Conservation (phyloP, 345 rosid genomes). For the Pseudoturritis turrita region DNA sequence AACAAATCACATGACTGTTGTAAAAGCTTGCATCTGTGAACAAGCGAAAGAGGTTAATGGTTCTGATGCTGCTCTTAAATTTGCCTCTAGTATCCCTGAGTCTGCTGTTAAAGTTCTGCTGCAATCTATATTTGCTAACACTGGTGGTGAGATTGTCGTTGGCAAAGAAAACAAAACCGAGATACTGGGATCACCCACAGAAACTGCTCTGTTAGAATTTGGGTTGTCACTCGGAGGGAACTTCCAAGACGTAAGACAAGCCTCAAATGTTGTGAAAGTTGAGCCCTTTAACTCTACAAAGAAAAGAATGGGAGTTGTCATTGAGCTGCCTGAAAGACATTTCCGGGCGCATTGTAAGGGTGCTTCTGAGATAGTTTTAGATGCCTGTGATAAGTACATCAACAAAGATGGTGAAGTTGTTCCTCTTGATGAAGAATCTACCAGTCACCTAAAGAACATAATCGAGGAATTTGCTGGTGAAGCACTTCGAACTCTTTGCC, state of each 20-base stretch:
- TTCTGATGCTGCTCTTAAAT: slow-evolving; percentile 31
- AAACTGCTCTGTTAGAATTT: slow-evolving; percentile 84
- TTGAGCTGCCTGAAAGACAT: slow-evolving; percentile 67
- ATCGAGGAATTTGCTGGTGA: slow-evolving; percentile 82
- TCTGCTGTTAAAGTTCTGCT: slow-evolving; percentile 50
- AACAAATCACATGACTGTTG: slow-evolving; percentile 80
- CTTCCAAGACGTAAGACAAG: slow-evolving; percentile 51
- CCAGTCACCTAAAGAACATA: slow-evolving; percentile 39
- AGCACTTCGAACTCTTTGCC: slow-evolving; percentile 94
- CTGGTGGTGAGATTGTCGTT: slow-evolving; percentile 84
- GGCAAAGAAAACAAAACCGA: slow-evolving; percentile 50
- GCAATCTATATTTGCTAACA: slow-evolving; percentile 78
- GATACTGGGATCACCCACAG: slow-evolving; percentile 96
- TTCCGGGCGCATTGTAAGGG: slow-evolving; percentile 73
- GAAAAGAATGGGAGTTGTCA: slow-evolving; percentile 80
- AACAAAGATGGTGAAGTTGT: slow-evolving; percentile 63
- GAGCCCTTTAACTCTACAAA: slow-evolving; percentile 90
- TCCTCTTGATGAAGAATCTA: slow-evolving; percentile 57
- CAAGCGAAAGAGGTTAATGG: slow-evolving; percentile 46
- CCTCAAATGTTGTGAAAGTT: slow-evolving; percentile 58
- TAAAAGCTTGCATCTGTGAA: slow-evolving; percentile 68
- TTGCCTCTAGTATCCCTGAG: slow-evolving; percentile 54
- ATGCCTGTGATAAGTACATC: slow-evolving; percentile 69
- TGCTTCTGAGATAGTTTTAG: slow-evolving; percentile 81
- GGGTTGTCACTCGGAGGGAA: slow-evolving; percentile 79